These are phyloP conservation scores for Monoraphidium neglectum DNA, from an alignment of 139 green algal species.

Conservation along the genomic window DNA sequence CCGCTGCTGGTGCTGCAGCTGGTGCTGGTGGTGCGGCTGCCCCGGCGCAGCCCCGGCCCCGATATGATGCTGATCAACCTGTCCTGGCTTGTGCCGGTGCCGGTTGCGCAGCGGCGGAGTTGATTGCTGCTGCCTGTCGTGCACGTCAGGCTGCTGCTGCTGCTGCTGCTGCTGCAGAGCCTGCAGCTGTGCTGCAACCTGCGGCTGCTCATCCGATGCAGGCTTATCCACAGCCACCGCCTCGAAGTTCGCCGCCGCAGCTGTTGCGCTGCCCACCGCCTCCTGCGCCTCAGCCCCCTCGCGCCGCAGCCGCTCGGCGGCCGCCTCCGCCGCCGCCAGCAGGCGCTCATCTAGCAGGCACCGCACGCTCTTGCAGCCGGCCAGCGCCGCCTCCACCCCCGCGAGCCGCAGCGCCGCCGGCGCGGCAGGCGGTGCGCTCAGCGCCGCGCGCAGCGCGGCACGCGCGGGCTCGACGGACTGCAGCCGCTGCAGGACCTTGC, in stretches of 20 bases:
- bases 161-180: background rate
- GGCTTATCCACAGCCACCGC: background rate
- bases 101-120: background rate
- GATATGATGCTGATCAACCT: background rate
- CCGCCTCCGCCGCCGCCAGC: conserved; percentile 8
- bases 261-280: background rate
- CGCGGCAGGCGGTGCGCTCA: background rate
- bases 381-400: conserved; percentile 34
- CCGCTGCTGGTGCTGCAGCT: background rate
- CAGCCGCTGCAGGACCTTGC: conserved; percentile 51
- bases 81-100: background rate
- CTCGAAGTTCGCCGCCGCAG: background rate
- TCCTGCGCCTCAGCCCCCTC: background rate
- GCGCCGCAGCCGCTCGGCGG: background rate
- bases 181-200: conserved; percentile 2
- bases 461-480: conserved; percentile 29
- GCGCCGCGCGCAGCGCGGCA: conserved; percentile 19
- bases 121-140: background rate
- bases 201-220: conserved; percentile 1
- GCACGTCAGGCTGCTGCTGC: background rate
- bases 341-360: conserved; percentile 30
- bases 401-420: background rate
- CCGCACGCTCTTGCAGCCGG: conserved; percentile 25
- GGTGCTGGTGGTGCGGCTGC: background rate
- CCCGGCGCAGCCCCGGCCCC: background rate